Base-by-base conservation (phyloP, 805 yeast genomes). In the Ogataea nitratoaversa region DNA sequence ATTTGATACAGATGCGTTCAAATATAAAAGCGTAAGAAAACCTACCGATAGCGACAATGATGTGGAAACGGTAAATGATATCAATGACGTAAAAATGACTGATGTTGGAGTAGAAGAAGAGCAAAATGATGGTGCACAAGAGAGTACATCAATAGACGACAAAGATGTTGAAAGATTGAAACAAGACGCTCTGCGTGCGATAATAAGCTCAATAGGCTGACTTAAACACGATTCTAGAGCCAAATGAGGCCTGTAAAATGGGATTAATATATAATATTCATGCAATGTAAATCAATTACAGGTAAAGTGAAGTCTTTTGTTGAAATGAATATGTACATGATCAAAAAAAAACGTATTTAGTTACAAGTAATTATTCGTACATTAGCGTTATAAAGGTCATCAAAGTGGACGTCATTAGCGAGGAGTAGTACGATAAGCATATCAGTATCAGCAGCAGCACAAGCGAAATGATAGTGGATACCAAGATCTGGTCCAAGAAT, bases 161-260 rank as follows among this genome's bases (percentile, higher is more conserved):
- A 32, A 40, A 22, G 47, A 40, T 13, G 38, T 49, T 27, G 46
- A 45, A 20, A 25, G 18, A 5, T 34, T 49, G 38, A 49, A 46
- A 38, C 34, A 24, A 7, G 50, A 42, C n/a, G 50, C 53, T 2
- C 29, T 49, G 13, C 38, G 37, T 19, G 34, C 44, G n/a, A 38
- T 47, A 17, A 44, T 41, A 13, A 27, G 27, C 13, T 35, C 45
- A 2, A 41, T 44, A 17, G 32, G 28, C 16, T 33, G 19, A 33
- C 13, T 20, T 32, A 25, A 3, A 20, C 17, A 5, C 13, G 20
- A 20, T 32, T n/a, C n/a, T n/a, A n/a, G n/a, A n/a, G n/a, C n/a
- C n/a, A n/a, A n/a, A n/a, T n/a, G n/a, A n/a, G n/a, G n/a, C n/a
- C n/a, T n/a, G n/a, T n/a, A n/a, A n/a, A n/a, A n/a, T n/a, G n/a